These are phyloP conservation scores for Przewalskia tangutica DNA, from an alignment of 257 asterid species.

Conservation along the genomic window DNA sequence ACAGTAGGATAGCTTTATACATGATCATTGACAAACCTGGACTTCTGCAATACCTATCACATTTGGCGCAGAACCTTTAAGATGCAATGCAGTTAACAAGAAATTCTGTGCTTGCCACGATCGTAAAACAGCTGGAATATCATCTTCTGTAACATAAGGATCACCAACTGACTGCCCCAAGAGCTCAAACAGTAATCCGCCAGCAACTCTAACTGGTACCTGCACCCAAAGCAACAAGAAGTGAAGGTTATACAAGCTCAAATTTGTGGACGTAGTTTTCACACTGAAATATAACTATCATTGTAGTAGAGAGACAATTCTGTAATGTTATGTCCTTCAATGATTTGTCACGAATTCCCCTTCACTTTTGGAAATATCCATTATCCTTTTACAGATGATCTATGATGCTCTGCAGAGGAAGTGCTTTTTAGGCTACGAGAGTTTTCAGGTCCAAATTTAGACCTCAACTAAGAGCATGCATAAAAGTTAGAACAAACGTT, in stretches of 20 bases:
- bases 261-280: not conserved
- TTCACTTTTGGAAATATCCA: not conserved
- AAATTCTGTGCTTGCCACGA: constrained; percentile 94
- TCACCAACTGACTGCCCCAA: constrained; percentile 96
- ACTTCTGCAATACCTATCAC: constrained; percentile 88
- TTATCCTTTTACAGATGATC: not conserved
- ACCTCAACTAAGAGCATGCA: constrained; percentile 3
- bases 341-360: not conserved
- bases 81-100: constrained; percentile 64
- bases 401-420: not conserved
- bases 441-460: not conserved
- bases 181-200: constrained; percentile 91
- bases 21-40: constrained; percentile 38
- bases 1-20: not conserved
- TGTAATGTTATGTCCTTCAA: not conserved
- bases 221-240: constrained; percentile 10
- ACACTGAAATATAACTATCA: not conserved
- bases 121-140: constrained; percentile 82
- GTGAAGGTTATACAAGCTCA: constrained; percentile 3
- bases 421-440: not conserved
- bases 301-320: not conserved
- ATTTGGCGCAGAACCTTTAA: constrained; percentile 69
- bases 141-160: constrained; percentile 84
- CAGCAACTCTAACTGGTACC: constrained; percentile 99
- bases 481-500: not conserved